Percentiles rank a stretch among this genome's conserved stretches.
Conservation (phyloP, 2,329 filamentous ascomycete species). For the Stemphylium lycopersici region DNA sequence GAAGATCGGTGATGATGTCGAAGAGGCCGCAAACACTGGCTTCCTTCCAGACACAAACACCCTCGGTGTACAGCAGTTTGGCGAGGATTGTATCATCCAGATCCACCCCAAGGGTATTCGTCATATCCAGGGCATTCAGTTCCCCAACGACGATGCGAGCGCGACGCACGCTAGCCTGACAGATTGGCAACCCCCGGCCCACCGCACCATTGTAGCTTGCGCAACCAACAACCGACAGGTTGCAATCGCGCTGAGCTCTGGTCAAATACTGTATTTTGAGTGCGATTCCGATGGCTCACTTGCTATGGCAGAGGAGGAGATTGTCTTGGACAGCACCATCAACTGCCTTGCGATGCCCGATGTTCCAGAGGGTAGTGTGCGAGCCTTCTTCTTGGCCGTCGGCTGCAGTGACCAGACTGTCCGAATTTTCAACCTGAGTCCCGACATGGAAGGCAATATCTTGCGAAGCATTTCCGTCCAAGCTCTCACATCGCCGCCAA, state of each 20-base stretch:
- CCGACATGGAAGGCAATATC: conserved; percentile 71
- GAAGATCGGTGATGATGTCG: conserved; percentile 95
- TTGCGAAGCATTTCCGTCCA: conserved; percentile 94
- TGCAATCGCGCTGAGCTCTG: conserved; percentile 89
- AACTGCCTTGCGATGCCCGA: conserved; percentile 93
- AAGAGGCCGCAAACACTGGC: conserved; percentile 91
- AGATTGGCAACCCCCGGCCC: conserved; percentile 91
- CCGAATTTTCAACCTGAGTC: conserved; percentile 86
- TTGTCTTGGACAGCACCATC: conserved; percentile 93
- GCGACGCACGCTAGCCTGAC: conserved; percentile 68
- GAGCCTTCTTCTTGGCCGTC: conserved; percentile 92
- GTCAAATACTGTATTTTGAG: conserved; percentile 97
- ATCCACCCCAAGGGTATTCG: conserved; percentile 96
- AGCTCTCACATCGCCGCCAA: conserved; percentile 87
- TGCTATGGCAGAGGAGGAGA: conserved; percentile 91
- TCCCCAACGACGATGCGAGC: conserved; percentile 30
- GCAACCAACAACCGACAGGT: conserved; percentile 94
- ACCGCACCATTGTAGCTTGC: conserved; percentile 93
- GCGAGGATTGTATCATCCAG: conserved; percentile 89
- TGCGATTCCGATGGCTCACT: conserved; percentile 91
- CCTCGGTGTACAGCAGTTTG: conserved; percentile 89
- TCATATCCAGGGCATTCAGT: conserved; percentile 73
- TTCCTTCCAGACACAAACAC: conserved; percentile 90
- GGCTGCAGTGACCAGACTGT: conserved; percentile 97
- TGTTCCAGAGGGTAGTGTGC: conserved; percentile 84